Evolutionary conservation across 305 asterid genomes (phyloP), one percentile per base, ranked within the genome.

Genomic region (Fraxinus latifolia): DNA sequence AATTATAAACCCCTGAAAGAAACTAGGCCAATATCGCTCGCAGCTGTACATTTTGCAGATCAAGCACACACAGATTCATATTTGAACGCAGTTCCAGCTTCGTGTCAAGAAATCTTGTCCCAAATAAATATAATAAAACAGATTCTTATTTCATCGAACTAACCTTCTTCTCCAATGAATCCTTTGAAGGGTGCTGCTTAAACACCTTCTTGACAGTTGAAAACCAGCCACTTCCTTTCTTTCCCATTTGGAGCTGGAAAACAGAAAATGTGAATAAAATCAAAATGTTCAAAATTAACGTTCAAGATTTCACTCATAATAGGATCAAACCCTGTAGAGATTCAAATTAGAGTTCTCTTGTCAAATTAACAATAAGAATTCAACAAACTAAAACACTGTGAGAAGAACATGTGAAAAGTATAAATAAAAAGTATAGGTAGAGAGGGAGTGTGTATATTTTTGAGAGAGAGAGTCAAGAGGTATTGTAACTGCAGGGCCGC

Each of bases 221-320:
- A 85, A 95, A 94, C 99, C 99, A 95, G n/a, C 98, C 88, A 15
- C 96, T 85, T 79, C 97, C 95, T 84, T 92, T 94, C 96, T 93
- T 90, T 39, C 98, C 98, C 98, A 94, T 94, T 74, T 85, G 87
- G 87, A 77, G 85, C 39, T 29, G 75, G 75, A 5, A 29, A 68
- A 11, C 4, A 25, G 21, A 14, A 68, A 29, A 68, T 29, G 23
- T 31, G 39, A 68, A 68, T 12, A 14, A 68, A 5, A 47, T 39
- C 7, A 76, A 50, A 50, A 50, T 50, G 62, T 50, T 50, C 8
- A 15, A n/a, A 50, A n/a, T 12, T 44, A 44, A 44, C 11, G 12
- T 25, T 80, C 33, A 80, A 29, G 33, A 62, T 67, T 67, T 12
- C 29, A 27, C 12, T 25, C 74, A 3, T 27, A 67, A 8, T 7